Evolutionary conservation across 2,329 filamentous ascomycete species (phyloP).

Genomic region (Ascochyta koolunga): DNA sequence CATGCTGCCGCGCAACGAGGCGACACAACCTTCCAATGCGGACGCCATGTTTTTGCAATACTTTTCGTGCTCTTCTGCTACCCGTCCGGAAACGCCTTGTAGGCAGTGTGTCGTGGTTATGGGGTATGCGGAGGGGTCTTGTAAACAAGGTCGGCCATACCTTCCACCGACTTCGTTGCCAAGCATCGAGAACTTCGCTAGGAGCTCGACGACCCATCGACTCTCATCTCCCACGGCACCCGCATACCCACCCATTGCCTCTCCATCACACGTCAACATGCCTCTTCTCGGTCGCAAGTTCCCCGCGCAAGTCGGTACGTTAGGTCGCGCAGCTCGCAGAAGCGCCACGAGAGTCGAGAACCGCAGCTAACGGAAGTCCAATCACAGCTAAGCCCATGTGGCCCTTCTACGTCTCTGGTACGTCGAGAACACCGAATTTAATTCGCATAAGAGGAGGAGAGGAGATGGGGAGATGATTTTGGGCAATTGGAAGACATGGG

Average conservation of each 20-base stretch:
- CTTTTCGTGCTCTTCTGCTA: background rate
- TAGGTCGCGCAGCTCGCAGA: conserved; percentile 13
- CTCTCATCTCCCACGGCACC: conserved; percentile 41
- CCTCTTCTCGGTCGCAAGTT: conserved; percentile 60
- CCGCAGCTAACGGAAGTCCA: conserved; percentile 39
- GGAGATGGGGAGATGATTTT: conserved; percentile 10
- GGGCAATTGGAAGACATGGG: conserved; percentile 10
- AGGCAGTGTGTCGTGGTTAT: conserved; percentile 12
- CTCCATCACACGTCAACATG: conserved; percentile 46
- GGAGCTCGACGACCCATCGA: conserved; percentile 19
- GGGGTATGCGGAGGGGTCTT: conserved; percentile 21
- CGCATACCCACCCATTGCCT: conserved; percentile 37
- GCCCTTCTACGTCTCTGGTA: conserved; percentile 96
- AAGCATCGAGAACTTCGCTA: conserved; percentile 26
- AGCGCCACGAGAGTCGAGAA: conserved; percentile 7
- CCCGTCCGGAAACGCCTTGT: background rate
- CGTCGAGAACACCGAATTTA: conserved; percentile 48
- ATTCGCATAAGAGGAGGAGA: background rate
- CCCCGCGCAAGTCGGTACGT: conserved; percentile 57
- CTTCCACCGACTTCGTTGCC: conserved; percentile 32
- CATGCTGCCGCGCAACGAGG: conserved; percentile 65
- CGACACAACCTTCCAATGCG: conserved; percentile 65
- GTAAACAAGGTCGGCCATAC: conserved; percentile 30
- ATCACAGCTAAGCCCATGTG: conserved; percentile 82
- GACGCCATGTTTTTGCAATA: conserved; percentile 31